phyloP scores from a whole-genome alignment of 345 rosid genomes.

The Citrus hindsii region DNA sequence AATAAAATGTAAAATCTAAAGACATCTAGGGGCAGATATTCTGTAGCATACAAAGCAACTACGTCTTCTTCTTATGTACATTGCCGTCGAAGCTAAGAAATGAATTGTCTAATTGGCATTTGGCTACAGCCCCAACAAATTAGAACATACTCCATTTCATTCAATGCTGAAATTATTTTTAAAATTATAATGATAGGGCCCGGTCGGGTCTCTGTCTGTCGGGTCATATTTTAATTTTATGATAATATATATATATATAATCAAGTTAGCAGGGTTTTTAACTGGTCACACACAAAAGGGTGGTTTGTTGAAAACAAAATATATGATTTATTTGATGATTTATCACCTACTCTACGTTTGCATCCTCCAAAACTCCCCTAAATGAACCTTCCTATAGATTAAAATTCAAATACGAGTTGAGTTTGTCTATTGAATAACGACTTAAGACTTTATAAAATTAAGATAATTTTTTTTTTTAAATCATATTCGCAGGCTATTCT shows the following conservation, averaged over 20 bases:
- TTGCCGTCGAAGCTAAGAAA: slow-evolving; percentile 1
- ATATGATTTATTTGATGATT: too few relatives aligned
- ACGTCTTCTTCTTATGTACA: not conserved
- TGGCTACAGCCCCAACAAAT: not conserved
- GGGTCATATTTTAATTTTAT: too few relatives aligned
- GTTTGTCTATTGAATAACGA: not conserved
- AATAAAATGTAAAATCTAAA: too few relatives aligned
- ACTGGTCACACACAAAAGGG: not conserved
- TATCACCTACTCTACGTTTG: not conserved
- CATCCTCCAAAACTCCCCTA: not conserved
- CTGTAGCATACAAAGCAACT: not conserved
- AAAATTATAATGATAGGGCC: not conserved
- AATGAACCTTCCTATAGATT: not conserved
- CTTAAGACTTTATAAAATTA: not conserved
- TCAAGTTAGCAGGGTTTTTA: too few relatives aligned
- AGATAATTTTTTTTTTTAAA: too few relatives aligned
- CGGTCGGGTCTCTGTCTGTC: not conserved
- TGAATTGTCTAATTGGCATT: not conserved
- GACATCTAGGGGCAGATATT: too few relatives aligned
- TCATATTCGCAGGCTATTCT: too few relatives aligned
- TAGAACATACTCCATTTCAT: not conserved
- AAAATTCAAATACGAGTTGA: not conserved
- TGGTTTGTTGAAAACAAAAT: not conserved
- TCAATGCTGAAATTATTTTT: too few relatives aligned
- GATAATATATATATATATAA: too few relatives aligned